Conservation (phyloP, 208 protist genomes). For the Crithidia expoeki region DNA sequence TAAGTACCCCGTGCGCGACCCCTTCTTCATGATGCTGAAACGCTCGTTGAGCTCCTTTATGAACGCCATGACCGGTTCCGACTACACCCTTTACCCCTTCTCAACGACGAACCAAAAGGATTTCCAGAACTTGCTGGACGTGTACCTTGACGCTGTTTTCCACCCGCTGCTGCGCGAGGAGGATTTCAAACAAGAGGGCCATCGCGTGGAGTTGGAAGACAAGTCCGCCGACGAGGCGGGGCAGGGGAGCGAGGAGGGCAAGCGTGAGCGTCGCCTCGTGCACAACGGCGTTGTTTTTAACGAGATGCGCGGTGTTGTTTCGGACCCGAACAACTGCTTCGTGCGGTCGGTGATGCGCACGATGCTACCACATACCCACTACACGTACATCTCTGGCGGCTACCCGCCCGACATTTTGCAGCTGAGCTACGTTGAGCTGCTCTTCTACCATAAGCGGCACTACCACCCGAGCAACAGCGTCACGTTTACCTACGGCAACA, state of each 20-base stretch:
- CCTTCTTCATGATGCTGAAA: constrained; percentile 93
- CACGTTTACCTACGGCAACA: constrained; percentile 89
- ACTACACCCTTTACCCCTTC: constrained; percentile 96
- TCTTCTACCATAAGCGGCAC: constrained; percentile 85
- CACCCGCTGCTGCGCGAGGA: constrained; percentile 85
- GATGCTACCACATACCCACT: constrained; percentile 89
- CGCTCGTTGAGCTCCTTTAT: constrained; percentile 92
- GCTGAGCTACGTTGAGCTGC: constrained; percentile 89
- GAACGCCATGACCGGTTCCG: constrained; percentile 93
- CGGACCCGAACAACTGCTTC: constrained; percentile 85
- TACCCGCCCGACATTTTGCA: constrained; percentile 87
- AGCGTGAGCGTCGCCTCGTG: constrained; percentile 43
- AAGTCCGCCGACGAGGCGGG: constrained; percentile 20
- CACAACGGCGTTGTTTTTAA: constrained; percentile 95
- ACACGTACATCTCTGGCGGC: constrained; percentile 89
- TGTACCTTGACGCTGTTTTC: constrained; percentile 95
- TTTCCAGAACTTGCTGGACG: constrained; percentile 91
- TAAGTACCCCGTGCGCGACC: constrained; percentile 95
- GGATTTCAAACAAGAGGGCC: constrained; percentile 93
- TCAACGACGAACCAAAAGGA: constrained; percentile 92
- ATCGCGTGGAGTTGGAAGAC: constrained; percentile 83
- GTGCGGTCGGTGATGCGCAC: constrained; percentile 63
- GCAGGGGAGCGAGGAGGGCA: constrained; percentile 9
- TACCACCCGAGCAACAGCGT: constrained; percentile 94
- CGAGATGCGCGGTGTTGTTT: constrained; percentile 94